Evolutionary conservation across 371 early-diverging fungal species (phyloP), one percentile per base, ranked within the genome.

Genomic region (Zychaea mexicana): DNA sequence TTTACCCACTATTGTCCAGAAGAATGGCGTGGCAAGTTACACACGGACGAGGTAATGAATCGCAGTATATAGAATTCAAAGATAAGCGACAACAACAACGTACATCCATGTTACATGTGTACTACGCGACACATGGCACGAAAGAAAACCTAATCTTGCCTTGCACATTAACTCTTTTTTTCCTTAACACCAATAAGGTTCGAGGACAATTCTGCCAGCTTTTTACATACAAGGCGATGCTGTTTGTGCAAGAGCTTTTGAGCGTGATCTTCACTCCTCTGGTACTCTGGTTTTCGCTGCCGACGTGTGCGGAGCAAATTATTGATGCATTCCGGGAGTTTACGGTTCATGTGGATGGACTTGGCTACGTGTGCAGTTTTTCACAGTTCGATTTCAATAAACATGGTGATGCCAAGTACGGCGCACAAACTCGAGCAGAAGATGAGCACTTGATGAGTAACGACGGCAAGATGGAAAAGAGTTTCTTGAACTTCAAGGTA

Each of bases 381-480:
- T 94, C 98, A 10, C 88, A 90, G n/a, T 98, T 97, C 72, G 90
- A 93, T 69, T 89, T 97, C 69, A 84, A 86, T 62, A 72, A 86
- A 32, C 91, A 96, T 67, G 96, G 96, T 1, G 93, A 95, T 68
- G 84, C 79, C 2, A 86, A 88, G 73, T 94, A 93, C 65, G 93
- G 94, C 0, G 95, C 92, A 0, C 92, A 91, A 1, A 78, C 82
- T 2, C 77, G 83, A 3, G 78, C 76, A 0, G 73, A 81, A 4
- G 86, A 86, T 55, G 89, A 85, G 9, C 84, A 90, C 31, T 81
- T 81, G 62, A 62, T 88, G 15, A 92, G 94, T 7, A 92, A 94
- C 39, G 87, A 94, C 52, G 97, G 94, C 33, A 98, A 98, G 76
- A 96, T 98, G 97, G 98, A 98, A 72, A 92, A 92, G 77, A 94